A percentile compares a stretch with the other conserved stretches of the same genome.
phyloP scores from a whole-genome alignment of 2,329 filamentous ascomycete genomes.

The Botrytis cinerea region DNA sequence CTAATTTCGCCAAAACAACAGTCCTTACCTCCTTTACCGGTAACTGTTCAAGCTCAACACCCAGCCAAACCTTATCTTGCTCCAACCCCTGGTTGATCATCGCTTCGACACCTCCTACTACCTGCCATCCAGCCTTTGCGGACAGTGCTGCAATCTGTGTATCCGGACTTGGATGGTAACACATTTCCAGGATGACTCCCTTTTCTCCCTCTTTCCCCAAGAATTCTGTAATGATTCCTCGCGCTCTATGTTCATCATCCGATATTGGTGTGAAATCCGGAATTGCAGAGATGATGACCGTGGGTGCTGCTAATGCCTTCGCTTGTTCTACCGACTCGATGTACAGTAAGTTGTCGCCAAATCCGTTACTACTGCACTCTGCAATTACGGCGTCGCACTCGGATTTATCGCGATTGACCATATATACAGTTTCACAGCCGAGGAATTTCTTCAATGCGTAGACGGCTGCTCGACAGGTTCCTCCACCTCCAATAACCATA shows the following conservation, averaged over 20 bases:
- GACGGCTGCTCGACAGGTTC: constrained; percentile 74
- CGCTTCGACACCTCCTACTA: constrained; percentile 38
- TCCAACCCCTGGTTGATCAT: constrained; percentile 42
- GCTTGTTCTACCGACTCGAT: constrained; percentile 65
- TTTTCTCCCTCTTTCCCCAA: constrained; percentile 42
- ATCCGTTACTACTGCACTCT: constrained; percentile 62
- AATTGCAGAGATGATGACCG: constrained; percentile 71
- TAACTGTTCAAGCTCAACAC: constrained; percentile 59
- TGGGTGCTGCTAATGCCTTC: constrained; percentile 56
- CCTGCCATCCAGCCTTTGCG: constrained; percentile 31
- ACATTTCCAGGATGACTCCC: constrained; percentile 40
- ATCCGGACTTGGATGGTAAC: constrained; percentile 38
- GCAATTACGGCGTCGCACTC: constrained; percentile 68
- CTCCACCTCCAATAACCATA: constrained; percentile 75
- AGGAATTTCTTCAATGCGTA: constrained; percentile 74
- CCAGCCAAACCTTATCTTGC: constrained; percentile 46
- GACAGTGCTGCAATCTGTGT: constrained; percentile 35
- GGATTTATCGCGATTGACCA: constrained; percentile 70
- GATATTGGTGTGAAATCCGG: constrained; percentile 74
- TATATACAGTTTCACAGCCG: constrained; percentile 67
- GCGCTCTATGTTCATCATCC: constrained; percentile 59
- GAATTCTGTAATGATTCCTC: constrained; percentile 46
- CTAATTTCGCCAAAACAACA: constrained; percentile 44
- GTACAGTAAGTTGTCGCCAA: constrained; percentile 61
- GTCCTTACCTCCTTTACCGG: constrained; percentile 61